phyloP scores from a whole-genome alignment of 1,139 yeast species.

The Entelexis paramagnoliae region DNA sequence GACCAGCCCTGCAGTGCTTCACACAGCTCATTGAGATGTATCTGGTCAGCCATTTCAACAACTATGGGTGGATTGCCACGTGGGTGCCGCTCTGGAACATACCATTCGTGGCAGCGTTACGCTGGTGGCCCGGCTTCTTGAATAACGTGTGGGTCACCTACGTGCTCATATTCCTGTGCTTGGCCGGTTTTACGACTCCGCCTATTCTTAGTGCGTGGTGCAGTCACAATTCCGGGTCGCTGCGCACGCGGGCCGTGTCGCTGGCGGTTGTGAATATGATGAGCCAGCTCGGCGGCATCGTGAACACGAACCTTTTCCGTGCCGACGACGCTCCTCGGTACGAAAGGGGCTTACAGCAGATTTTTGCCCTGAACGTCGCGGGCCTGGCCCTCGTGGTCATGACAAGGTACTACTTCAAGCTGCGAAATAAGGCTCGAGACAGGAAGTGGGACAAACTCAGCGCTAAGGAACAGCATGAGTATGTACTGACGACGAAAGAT shows the following conservation, averaged over 20 bases:
- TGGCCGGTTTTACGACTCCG: constrained; percentile 13
- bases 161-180: constrained; percentile 17
- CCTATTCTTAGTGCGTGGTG: constrained; percentile 52
- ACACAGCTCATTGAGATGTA: constrained; percentile 34
- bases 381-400: constrained; percentile 19
- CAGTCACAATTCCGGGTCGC: constrained; percentile 53
- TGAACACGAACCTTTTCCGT: constrained; percentile 45
- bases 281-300: constrained; percentile 46
- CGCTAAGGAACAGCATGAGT: constrained; percentile 39
- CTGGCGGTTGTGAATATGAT: constrained; percentile 55
- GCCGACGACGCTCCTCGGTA: constrained; percentile 49
- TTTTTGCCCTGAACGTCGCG: constrained; percentile 34
- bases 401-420: constrained; percentile 35
- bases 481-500: constrained; percentile 39
- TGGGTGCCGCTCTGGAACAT: constrained; percentile 23
- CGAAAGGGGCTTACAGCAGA: constrained; percentile 42
- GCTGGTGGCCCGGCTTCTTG: constrained; percentile 22
- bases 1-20: constrained; percentile 34
- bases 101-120: constrained; percentile 16
- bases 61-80: constrained; percentile 9
- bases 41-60: constrained; percentile 8
- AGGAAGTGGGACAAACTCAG: constrained; percentile 42
- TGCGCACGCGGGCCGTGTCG: constrained; percentile 42
- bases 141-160: constrained; percentile 20
- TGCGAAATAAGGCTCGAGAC: constrained; percentile 40